A percentile compares a stretch with the other conserved stretches of the same genome.
Evolutionary conservation across 73 alveolate genomes (phyloP).

Genomic region (Stentor coeruleus): DNA sequence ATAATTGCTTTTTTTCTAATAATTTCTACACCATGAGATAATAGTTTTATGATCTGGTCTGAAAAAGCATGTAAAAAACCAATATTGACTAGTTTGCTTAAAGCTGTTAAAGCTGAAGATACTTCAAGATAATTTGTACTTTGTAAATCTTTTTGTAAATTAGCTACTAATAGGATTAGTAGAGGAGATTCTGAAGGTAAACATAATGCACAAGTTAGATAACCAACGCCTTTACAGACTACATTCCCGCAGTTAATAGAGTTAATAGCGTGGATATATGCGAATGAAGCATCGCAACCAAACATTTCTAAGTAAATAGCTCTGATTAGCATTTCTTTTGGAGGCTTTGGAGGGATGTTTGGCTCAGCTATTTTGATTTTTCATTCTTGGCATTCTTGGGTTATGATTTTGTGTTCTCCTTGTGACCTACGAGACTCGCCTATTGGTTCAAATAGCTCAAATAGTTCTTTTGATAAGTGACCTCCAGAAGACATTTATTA

Average conservation of each 20-base stretch:
- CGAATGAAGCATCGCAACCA: slow-evolving; percentile 98
- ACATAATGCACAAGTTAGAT: slow-evolving; percentile 90
- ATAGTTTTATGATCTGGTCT: slow-evolving; percentile 81
- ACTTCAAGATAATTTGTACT: slow-evolving; percentile 86
- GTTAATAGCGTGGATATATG: slow-evolving; percentile 98
- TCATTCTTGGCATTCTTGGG: slow-evolving; percentile 84
- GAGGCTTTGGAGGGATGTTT: slow-evolving; percentile 82
- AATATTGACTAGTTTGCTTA: slow-evolving; percentile 78
- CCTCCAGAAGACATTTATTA: too few relatives aligned
- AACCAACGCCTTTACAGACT: slow-evolving; percentile 68
- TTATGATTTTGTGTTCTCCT: slow-evolving; percentile 97
- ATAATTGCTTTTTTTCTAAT: slow-evolving; percentile 78
- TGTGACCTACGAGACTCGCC: slow-evolving; percentile 99
- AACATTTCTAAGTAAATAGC: slow-evolving; percentile 99
- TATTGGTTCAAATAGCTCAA: slow-evolving; percentile 97
- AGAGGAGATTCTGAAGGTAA: slow-evolving; percentile 80
- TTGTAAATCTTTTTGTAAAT: slow-evolving; percentile 91
- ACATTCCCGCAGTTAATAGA: slow-evolving; percentile 70
- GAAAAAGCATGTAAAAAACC: slow-evolving; percentile 76
- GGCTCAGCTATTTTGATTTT: slow-evolving; percentile 86
- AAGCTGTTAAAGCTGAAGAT: slow-evolving; percentile 78
- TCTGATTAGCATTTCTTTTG: slow-evolving; percentile 92
- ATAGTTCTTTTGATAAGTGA: slow-evolving; percentile 73
- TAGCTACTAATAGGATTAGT: slow-evolving; percentile 86
- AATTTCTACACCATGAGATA: slow-evolving; percentile 85